phyloP scores from a whole-genome alignment of 2,329 filamentous ascomycete genomes.

The Gremmenia infestans region DNA sequence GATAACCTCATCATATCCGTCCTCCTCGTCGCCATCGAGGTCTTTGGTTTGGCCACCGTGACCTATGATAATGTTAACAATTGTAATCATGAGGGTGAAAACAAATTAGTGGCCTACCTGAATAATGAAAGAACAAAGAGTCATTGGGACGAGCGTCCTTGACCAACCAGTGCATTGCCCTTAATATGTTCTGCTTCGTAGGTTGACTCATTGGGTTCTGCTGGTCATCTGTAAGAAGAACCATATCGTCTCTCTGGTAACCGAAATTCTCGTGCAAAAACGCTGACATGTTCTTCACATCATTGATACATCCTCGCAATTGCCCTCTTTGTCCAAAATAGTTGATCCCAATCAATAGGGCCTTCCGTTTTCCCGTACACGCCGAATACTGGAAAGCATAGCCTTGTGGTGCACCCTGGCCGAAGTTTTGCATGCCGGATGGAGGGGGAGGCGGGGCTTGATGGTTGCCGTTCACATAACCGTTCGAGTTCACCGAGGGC shows the following conservation, averaged over 20 bases:
- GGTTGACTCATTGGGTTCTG: constrained; percentile 96
- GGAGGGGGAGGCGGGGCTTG: constrained; percentile 60
- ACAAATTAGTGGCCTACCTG: constrained; percentile 51
- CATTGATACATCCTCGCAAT: constrained; percentile 90
- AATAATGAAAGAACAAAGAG: constrained; percentile 96
- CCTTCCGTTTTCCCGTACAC: constrained; percentile 83
- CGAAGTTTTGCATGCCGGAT: constrained; percentile 64
- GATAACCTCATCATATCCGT: constrained; percentile 78
- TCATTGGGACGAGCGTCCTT: constrained; percentile 90
- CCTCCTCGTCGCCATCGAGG: constrained; percentile 72
- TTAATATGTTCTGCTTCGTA: constrained; percentile 87
- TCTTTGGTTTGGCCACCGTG: constrained; percentile 79
- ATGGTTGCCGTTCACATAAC: constrained; percentile 52
- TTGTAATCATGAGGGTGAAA: constrained; percentile 14
- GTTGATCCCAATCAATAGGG: constrained; percentile 88
- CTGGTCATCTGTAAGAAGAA: constrained; percentile 91
- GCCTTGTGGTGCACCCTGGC: constrained; percentile 69
- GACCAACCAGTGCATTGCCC: constrained; percentile 98
- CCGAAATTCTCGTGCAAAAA: constrained; percentile 85
- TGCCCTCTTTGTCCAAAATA: constrained; percentile 91
- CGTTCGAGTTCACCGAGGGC: constrained; percentile 44
- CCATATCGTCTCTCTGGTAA: constrained; percentile 94
- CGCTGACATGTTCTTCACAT: constrained; percentile 94
- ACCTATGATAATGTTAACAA: constrained; percentile 38
- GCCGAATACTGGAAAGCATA: constrained; percentile 89